Base-by-base conservation (phyloP, 805 yeast species). In the Yamadazyma sp. region DNA sequence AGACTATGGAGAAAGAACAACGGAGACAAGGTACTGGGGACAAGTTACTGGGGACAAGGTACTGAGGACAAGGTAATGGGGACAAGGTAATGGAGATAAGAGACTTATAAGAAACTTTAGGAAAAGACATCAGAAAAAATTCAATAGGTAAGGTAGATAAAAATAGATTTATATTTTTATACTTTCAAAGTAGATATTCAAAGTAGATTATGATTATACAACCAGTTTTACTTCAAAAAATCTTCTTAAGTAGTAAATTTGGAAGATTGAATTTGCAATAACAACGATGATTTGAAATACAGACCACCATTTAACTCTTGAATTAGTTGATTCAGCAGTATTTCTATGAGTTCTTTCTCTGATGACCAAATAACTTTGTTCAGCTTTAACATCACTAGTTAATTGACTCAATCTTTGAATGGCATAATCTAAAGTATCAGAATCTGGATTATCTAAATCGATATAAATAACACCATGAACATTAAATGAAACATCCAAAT, bases 251-350 rank as follows among this genome's bases (percentile, higher is more conserved):
- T 89, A 91, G 65, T 85, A 84, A 44, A 91, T 88, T 66, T 91
- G 98, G 78, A 93, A 93, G 38, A 89, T 49, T 18, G 96, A 86
- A 69, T 88, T 93, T 43, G 74, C 76, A 12, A 82, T 83, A 30
- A 91, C 97, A 37, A 93, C 89, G 34, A 80, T 52, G 45, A 93
- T 70, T 69, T 91, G 98, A 73, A 89, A 83, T 21, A 86, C 73
- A 18, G 96, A 86, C 98, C 98, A 91, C 86, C 95, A 93, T 64
- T 91, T 91, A 47, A 91, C 98, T 53, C 98, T 80, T 36, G 93
- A 82, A 63, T 91, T 91, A 30, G 98, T 91, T 16, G 95, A 85
- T 66, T 91, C 98, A 5, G 98, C 98, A 7, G 98, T 91, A 67
- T 91, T 93, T 76, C 98, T 84, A 62, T 91, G 98, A 11, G 94